Evolutionary conservation across 225 moss, liverwort and hornwort genomes (phyloP).

Genomic region (Anthoceros angustus): DNA sequence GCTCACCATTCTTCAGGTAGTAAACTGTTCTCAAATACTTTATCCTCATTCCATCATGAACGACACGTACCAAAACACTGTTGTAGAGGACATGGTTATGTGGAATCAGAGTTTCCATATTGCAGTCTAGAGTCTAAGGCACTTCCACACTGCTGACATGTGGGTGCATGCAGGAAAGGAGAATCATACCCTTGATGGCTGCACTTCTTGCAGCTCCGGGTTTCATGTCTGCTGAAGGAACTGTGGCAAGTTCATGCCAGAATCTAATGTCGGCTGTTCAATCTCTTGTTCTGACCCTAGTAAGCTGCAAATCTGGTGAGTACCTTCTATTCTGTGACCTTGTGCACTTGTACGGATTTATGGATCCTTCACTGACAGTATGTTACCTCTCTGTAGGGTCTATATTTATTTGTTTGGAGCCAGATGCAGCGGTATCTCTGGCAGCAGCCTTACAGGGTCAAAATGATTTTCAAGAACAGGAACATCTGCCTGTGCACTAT

Average conservation of each 20-base stretch:
- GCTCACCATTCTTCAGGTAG: conserved; percentile 75
- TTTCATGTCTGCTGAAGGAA: conserved; percentile 33
- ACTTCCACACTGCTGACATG: too few species aligned
- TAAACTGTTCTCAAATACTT: background rate
- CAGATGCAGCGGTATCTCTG: conserved; percentile 33
- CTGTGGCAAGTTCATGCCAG: conserved; percentile 17
- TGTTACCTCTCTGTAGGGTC: conserved; percentile 32
- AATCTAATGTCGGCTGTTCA: conserved; percentile 53
- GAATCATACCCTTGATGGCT: conserved; percentile 52
- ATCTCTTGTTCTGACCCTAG: conserved; percentile 44
- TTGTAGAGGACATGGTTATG: too few species aligned
- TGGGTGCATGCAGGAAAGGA: conserved; percentile 46
- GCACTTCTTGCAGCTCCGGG: conserved; percentile 44
- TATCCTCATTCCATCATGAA: too few species aligned
- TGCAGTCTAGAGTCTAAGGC: too few species aligned
- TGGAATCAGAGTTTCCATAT: too few species aligned
- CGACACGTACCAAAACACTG: too few species aligned
- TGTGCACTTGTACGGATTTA: conserved; percentile 3
- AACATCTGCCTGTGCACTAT: conserved; percentile 51
- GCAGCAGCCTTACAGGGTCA: conserved; percentile 35
- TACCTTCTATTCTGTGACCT: conserved; percentile 6
- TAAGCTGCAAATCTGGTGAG: conserved; percentile 81
- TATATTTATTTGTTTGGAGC: conserved; percentile 54
- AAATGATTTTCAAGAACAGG: conserved; percentile 36
- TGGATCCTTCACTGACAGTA: background rate